phyloP scores from a whole-genome alignment of 164 flowering plant genomes.

The Chimonanthus salicifolius region DNA sequence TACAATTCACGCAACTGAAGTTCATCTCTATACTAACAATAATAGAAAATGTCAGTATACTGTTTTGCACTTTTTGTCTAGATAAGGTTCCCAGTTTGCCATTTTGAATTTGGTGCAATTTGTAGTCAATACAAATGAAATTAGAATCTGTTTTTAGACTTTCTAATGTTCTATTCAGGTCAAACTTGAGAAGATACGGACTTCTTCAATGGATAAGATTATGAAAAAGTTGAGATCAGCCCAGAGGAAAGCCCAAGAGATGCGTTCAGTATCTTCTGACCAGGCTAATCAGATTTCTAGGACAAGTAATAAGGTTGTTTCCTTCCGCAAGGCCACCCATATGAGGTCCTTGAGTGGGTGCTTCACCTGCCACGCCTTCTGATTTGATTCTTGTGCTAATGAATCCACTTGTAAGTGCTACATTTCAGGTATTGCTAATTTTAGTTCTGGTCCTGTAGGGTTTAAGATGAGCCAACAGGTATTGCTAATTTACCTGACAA shows the following conservation, averaged over 20 bases:
- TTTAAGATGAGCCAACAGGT: background rate
- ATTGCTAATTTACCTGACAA: background rate
- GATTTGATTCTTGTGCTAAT: background rate
- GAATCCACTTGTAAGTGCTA: background rate
- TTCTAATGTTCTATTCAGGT: slow-evolving; percentile 3
- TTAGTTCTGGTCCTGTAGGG: background rate
- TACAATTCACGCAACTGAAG: background rate
- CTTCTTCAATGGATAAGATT: slow-evolving; percentile 92
- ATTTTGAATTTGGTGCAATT: background rate
- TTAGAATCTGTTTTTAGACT: background rate
- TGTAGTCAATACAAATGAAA: background rate
- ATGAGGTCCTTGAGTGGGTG: slow-evolving; percentile 81
- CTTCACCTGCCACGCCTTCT: slow-evolving; percentile 48
- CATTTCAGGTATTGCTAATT: background rate
- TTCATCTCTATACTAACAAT: background rate
- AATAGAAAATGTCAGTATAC: background rate
- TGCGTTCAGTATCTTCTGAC: slow-evolving; percentile 61
- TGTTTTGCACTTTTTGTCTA: background rate
- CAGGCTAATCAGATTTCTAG: slow-evolving; percentile 45
- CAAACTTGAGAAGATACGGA: slow-evolving; percentile 50
- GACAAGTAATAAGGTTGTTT: slow-evolving; percentile 36
- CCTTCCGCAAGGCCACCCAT: slow-evolving; percentile 47
- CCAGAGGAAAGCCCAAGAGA: slow-evolving; percentile 83
- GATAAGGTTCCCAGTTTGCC: background rate
- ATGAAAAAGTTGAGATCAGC: slow-evolving; percentile 83